Percentiles rank a stretch among this genome's conserved stretches.
phyloP scores from a whole-genome alignment of 2,329 filamentous ascomycete genomes.

The Zymoseptoria tritici region DNA sequence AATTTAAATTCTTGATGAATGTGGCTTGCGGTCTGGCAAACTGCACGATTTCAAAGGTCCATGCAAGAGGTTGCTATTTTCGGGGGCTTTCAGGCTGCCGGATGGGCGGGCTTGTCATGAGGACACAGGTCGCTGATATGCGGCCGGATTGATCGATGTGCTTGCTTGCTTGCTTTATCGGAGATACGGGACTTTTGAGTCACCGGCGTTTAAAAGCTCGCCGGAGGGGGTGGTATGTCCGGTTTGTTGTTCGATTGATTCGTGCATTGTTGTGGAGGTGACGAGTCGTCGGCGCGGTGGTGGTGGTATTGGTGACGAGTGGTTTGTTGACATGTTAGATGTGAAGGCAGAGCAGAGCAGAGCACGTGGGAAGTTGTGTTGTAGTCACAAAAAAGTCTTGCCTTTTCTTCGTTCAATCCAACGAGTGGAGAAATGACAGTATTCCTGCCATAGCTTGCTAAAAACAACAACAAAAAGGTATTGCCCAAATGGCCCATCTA shows the following conservation, averaged over 20 bases:
- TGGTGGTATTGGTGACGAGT: neutral
- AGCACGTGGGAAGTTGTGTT: neutral
- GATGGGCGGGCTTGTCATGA: neutral
- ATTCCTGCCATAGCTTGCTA: neutral
- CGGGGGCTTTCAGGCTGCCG: neutral
- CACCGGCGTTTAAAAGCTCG: neutral
- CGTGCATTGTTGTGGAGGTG: neutral
- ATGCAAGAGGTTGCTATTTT: no score
- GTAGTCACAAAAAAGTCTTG: neutral
- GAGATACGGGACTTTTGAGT: neutral
- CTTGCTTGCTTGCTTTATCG: neutral
- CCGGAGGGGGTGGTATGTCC: neutral
- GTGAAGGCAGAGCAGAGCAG: neutral
- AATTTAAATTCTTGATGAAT: neutral
- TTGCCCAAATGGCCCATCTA: neutral
- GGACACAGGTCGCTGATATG: neutral
- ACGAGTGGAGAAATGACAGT: neutral
- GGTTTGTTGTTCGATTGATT: neutral
- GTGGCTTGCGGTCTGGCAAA: no score
- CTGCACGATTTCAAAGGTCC: no score
- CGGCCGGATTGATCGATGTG: neutral
- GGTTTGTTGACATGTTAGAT: neutral
- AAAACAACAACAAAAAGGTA: neutral
- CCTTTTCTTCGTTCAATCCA: neutral
- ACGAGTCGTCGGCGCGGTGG: neutral